These are phyloP conservation scores for Fusarium temperatum DNA, from an alignment of 2,329 filamentous ascomycete species.

Conservation along the genomic window DNA sequence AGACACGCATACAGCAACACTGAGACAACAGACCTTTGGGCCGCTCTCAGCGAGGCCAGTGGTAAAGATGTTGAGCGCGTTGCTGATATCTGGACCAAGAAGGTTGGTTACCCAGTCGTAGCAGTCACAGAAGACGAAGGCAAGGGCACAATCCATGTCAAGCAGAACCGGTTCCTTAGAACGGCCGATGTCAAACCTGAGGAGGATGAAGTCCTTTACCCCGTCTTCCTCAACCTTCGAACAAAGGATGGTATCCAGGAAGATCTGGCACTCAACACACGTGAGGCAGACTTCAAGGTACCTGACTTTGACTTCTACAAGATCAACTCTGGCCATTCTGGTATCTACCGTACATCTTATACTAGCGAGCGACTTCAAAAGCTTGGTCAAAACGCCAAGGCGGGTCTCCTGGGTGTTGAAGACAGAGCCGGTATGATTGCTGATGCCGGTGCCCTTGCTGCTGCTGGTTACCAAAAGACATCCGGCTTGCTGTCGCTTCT, in stretches of 20 bases:
- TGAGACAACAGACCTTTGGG: constrained; percentile 89
- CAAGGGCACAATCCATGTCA: constrained; percentile 80
- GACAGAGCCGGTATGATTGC: constrained; percentile 95
- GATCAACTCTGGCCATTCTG: constrained; percentile 93
- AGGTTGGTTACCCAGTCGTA: constrained; percentile 92
- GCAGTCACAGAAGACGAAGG: constrained; percentile 75
- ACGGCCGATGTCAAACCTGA: constrained; percentile 94
- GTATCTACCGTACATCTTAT: constrained; percentile 92
- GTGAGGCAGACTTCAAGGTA: constrained; percentile 81
- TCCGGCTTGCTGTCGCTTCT: constrained; percentile 87
- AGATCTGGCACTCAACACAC: constrained; percentile 66
- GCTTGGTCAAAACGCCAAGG: constrained; percentile 85
- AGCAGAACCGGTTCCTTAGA: constrained; percentile 94
- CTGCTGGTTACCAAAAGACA: constrained; percentile 92
- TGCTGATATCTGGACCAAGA: constrained; percentile 97
- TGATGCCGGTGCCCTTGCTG: constrained; percentile 87
- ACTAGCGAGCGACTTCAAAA: constrained; percentile 83
- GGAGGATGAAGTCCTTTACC: constrained; percentile 88
- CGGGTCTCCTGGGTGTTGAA: constrained; percentile 77
- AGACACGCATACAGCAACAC: constrained; percentile 98
- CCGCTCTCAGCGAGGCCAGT: constrained; percentile 84
- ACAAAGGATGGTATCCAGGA: constrained; percentile 86
- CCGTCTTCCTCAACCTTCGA: constrained; percentile 86
- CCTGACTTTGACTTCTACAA: constrained; percentile 91
- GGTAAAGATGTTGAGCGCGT: constrained; percentile 90